A percentile compares a stretch with the other conserved stretches of the same genome.
Evolutionary conservation across 108 stramenopile genomes (phyloP).

Genomic region (Discostella pseudostelligera): DNA sequence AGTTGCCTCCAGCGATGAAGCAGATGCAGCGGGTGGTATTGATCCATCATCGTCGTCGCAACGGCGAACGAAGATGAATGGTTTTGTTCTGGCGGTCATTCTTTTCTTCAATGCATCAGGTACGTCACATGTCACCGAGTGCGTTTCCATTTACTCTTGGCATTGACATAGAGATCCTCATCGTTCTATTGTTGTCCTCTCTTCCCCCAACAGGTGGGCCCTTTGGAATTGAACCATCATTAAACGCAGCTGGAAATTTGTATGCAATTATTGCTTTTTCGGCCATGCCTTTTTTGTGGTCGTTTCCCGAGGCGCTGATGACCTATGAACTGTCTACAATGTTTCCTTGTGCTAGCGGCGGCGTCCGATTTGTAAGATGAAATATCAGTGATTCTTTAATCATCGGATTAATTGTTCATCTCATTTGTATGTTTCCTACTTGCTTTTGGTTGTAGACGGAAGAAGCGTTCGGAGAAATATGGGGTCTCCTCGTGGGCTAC

Average conservation of each 20-base stretch:
- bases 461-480: constrained; percentile 82
- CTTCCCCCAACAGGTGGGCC: constrained; percentile 70
- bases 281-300: constrained; percentile 88
- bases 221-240: constrained; percentile 87
- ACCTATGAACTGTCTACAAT: constrained; percentile 86
- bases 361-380: constrained; percentile 80
- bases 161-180: neutral
- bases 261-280: constrained; percentile 81
- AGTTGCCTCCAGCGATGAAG: too few species aligned
- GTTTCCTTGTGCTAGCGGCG: constrained; percentile 91
- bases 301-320: constrained; percentile 90
- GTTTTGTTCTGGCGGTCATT: constrained; percentile 26
- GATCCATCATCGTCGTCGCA: too few species aligned
- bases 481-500: constrained; percentile 87
- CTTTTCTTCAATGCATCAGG: constrained; percentile 35
- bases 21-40: too few species aligned
- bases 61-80: neutral
- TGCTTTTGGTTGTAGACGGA: constrained; percentile 35
- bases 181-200: constrained; percentile 3
- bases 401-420: neutral
- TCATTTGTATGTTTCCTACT: neutral
- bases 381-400: neutral
- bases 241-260: constrained; percentile 79
- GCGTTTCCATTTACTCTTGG: neutral
- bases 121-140: neutral